Base-by-base conservation (phyloP, 192 early-diverging fungal genomes). In the Chytriomyces hyalinus region DNA sequence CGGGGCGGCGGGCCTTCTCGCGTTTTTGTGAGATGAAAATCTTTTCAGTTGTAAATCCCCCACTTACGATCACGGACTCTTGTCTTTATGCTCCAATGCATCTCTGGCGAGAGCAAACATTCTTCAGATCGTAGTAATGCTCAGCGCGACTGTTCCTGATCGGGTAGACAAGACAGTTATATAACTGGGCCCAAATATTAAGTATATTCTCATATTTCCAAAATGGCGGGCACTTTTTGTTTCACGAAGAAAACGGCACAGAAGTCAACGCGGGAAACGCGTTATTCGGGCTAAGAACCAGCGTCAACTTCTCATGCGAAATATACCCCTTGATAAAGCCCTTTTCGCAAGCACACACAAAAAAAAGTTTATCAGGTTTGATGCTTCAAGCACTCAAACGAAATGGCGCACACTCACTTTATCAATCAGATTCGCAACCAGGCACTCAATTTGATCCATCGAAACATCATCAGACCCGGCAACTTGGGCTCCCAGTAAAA, bases 401-500 rank as follows among this genome's bases (percentile, higher is more conserved):
- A 24, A 15, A 72, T 28, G 8, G 36, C 62, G 48, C 24, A 9
- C n/a, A 63, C 71, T 66, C 84, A 93, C 92, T 85, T 92, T 93
- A 80, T 89, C 90, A 53, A 99, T 93, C 92, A 97, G 91, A 70
- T 92, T 92, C 3, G 95, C 96, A 46, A 99, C 79, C 66, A 93
- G 89, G 76, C 95, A 94, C 76, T 93, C 94, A 6, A 95, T 92
- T 66, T 97, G 94, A 13, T 89, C 89, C 47, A 89, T 62, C 15
- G 90, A 90, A 1, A 89, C 74, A 26, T 84, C 61, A 6, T 88
- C 61, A 0, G 61, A 68, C 6, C 80, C 93, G 86, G 60, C 89
- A 86, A 84, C 81, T 83, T 8, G 75, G 80, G 97, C 76, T 9
- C 93, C 97, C 6, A 53, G 67, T 47, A 91, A 81, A 61, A 98